Evolutionary conservation across 768 basidiomycete genomes (phyloP).

Genomic region (Candolleomyces aberdarensis): DNA sequence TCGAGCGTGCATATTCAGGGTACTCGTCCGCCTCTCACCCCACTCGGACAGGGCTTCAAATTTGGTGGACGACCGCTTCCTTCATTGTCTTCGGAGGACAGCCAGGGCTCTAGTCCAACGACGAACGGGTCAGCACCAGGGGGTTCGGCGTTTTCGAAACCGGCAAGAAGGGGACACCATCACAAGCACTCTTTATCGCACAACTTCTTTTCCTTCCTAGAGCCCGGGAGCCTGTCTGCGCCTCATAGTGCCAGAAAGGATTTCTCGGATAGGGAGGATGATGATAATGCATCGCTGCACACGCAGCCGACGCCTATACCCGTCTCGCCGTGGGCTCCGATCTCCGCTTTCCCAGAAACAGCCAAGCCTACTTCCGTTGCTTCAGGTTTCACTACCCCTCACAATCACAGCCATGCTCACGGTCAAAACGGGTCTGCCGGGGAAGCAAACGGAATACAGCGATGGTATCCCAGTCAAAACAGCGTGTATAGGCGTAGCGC

Average conservation of each 20-base stretch:
- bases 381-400: slow-evolving; percentile 5
- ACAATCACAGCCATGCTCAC: no score
- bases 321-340: slow-evolving; percentile 63
- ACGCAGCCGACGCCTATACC: slow-evolving; percentile 59
- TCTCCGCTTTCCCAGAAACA: slow-evolving; percentile 42
- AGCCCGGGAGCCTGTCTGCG: slow-evolving; percentile 96
- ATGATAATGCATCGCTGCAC: slow-evolving; percentile 35
- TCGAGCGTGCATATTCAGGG: no score
- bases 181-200: no score
- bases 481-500: slow-evolving; percentile 27
- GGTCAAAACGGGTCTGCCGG: no score
- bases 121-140: no score
- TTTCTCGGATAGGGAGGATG: slow-evolving; percentile 2
- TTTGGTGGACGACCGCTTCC: slow-evolving; percentile 69
- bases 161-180: no score
- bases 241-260: slow-evolving; percentile 76
- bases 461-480: slow-evolving; percentile 18
- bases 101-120: no score
- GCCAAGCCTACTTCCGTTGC: no score
- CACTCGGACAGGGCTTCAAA: slow-evolving; percentile 56
- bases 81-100: no score
- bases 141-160: no score
- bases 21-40: slow-evolving; percentile 32
- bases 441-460: slow-evolving; percentile 6
- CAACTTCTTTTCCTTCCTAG: no score